Evolutionary conservation across 2,329 filamentous ascomycete species (phyloP).

Genomic region (Curvularia sp.): DNA sequence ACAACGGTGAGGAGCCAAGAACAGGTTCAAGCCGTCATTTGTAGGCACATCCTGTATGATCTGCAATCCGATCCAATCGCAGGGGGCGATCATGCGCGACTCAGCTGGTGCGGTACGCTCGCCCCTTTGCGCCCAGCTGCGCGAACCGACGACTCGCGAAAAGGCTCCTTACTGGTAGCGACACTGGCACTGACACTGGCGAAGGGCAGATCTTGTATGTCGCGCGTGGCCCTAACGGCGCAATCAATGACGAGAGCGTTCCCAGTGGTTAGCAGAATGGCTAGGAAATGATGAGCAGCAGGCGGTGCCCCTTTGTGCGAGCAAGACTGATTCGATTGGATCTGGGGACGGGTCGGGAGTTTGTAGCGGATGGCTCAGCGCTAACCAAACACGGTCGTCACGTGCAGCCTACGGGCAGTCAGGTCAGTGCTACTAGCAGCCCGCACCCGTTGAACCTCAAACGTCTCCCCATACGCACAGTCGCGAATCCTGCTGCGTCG

Average conservation of each 20-base stretch:
- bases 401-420: slow-evolving; percentile 9
- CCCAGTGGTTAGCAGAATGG: background rate
- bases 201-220: background rate
- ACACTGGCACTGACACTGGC: background rate
- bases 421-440: slow-evolving; percentile 14
- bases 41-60: slow-evolving; percentile 3
- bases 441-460: slow-evolving; percentile 28
- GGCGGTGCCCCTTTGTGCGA: background rate
- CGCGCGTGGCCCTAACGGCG: slow-evolving; percentile 1
- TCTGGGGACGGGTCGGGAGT: slow-evolving; percentile 5
- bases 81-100: slow-evolving; percentile 1
- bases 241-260: slow-evolving; percentile 2
- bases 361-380: slow-evolving; percentile 5
- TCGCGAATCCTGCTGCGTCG: slow-evolving; percentile 22
- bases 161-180: background rate
- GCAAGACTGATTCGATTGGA: slow-evolving; percentile 20
- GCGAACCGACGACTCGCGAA: slow-evolving; percentile 7
- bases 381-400: slow-evolving; percentile 10
- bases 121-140: slow-evolving; percentile 12
- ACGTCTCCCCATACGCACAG: slow-evolving; percentile 36
- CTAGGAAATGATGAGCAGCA: slow-evolving; percentile 4
- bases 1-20: slow-evolving; percentile 1
- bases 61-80: slow-evolving; percentile 6
- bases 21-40: slow-evolving; percentile 3
- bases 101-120: slow-evolving; percentile 15